Evolutionary conservation across 2,329 filamentous ascomycete species (phyloP), one percentile per base, ranked within the genome.

Genomic region (Clarireedia monteithiana): DNA sequence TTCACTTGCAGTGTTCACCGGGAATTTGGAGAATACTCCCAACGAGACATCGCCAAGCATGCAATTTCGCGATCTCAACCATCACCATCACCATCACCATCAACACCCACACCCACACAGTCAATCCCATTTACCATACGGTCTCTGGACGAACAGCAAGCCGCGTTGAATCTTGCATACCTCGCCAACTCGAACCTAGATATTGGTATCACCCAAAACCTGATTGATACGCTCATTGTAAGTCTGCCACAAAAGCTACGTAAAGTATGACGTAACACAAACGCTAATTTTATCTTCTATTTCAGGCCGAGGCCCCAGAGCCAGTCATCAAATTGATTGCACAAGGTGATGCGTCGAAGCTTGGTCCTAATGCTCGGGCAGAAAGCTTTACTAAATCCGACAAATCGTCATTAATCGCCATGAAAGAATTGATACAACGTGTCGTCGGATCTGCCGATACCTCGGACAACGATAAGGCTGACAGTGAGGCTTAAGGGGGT

Each of bases 221-320:
- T 89, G 57, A 74, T 84, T 52, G 74, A 81, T 58, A 76, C 80
- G 53, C 75, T 89, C 60, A 74, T 87, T 61, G 84, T 88, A 74
- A 75, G 83, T 78, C 60, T 56, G 23, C 40, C 10, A 23, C 40
- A 55, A 58, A 49, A 49, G 15, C 12, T 45, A 38, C 10, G 17
- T 10, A n/a, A 36, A 24, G 10, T 24, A 30, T 14, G 49, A 50
- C 46, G 39, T 50, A 38, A 27, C 24, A 48, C n/a, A 36, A 49
- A 50, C 56, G 39, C 55, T 61, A 59, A 58, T 55, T 55, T 63
- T 62, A 61, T 66, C 55, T 46, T 58, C 46, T 59, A 52, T 51
- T 54, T 23, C 45, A 75, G 73, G 66, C 69, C 55, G 70, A 75
- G 67, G 74, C 74, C 47, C 71, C 74, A 24, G 59, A 66, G n/a